A percentile compares a stretch with the other conserved stretches of the same genome.
Evolutionary conservation across 2,329 filamentous ascomycete species (phyloP).

Genomic region (Cercospora janseana): DNA sequence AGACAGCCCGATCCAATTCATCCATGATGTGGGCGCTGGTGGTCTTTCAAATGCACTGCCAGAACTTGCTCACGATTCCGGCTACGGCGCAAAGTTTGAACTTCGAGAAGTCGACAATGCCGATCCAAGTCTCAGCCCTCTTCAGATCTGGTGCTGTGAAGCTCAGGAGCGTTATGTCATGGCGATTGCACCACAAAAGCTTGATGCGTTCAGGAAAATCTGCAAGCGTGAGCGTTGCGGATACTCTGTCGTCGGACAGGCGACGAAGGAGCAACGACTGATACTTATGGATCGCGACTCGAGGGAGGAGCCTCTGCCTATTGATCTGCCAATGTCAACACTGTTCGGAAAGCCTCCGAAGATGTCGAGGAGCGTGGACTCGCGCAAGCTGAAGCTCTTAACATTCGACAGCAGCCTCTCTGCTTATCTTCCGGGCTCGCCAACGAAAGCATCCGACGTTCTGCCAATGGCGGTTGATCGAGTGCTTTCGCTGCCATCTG

Average conservation of each 20-base stretch:
- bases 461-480: constrained; percentile 68
- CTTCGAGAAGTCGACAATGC: constrained; percentile 90
- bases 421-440: constrained; percentile 61
- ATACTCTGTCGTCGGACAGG: constrained; percentile 85
- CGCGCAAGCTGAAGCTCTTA: constrained; percentile 64
- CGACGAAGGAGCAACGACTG: constrained; percentile 69
- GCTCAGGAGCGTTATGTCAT: constrained; percentile 95
- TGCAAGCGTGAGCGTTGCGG: constrained; percentile 80
- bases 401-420: constrained; percentile 74
- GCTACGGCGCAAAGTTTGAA: constrained; percentile 86
- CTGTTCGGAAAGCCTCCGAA: constrained; percentile 87
- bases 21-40: constrained; percentile 95
- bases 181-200: constrained; percentile 74
- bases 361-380: constrained; percentile 71
- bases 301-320: constrained; percentile 69
- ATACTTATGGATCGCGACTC: constrained; percentile 80
- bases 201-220: constrained; percentile 71
- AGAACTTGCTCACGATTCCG: constrained; percentile 87
- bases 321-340: constrained; percentile 84
- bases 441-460: constrained; percentile 28
- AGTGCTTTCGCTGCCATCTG: constrained; percentile 80
- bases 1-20: constrained; percentile 89
- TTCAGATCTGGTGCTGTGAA: constrained; percentile 98
- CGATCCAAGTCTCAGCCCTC: constrained; percentile 86
- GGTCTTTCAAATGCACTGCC: constrained; percentile 82